Base-by-base conservation (phyloP, 805 yeast genomes). In the Yarrowia keelungensis region DNA sequence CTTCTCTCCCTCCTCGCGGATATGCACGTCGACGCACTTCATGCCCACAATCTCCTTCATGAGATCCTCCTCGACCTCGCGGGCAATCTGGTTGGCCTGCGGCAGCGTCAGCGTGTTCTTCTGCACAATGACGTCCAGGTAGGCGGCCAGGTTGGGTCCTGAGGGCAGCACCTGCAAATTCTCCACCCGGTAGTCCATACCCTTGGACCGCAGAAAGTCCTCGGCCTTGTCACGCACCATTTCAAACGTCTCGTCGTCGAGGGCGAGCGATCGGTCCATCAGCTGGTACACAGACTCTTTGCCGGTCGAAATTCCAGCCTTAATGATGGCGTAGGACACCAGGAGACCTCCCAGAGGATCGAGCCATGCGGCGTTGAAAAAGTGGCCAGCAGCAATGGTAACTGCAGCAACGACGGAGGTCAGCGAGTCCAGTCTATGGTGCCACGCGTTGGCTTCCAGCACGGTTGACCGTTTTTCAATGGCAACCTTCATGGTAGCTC, bases 401-500 rank as follows among this genome's bases (percentile, higher is more conserved):
- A 87, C 84, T 22, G 94, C 83, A 0, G 98, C 98, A 8, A 94
- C 98, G 26, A 89, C 82, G 0, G 98, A 91, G 0, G 98, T 96
- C 73, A 95, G 77, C 0, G 97, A 89, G 76, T 95, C 99, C 11
- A 94, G 95, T 71, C 99, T 84, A 76, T 95, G 99, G 77, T 95
- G 99, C 98, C 99, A 95, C 3, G 99, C 99, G 76, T 95, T 95
- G 4, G 99, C 99, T 62, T 91, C 87, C 59, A 95, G 82, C 3
- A 95, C 98, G 71, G 92, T 91, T 0, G 97, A 92, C 75, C 91
- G 90, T 38, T 91, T 85, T 70, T 84, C 81, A 61, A 82, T 81
- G 0, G 98, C 99, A 26, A 95, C 87, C 70, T 87, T 86, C 79
- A 88, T 84, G 0, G 99, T 95, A 12, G 91, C 90, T 69, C 86